phyloP scores from a whole-genome alignment of 2,329 filamentous ascomycete species.

The Thielaviopsis euricoi region DNA sequence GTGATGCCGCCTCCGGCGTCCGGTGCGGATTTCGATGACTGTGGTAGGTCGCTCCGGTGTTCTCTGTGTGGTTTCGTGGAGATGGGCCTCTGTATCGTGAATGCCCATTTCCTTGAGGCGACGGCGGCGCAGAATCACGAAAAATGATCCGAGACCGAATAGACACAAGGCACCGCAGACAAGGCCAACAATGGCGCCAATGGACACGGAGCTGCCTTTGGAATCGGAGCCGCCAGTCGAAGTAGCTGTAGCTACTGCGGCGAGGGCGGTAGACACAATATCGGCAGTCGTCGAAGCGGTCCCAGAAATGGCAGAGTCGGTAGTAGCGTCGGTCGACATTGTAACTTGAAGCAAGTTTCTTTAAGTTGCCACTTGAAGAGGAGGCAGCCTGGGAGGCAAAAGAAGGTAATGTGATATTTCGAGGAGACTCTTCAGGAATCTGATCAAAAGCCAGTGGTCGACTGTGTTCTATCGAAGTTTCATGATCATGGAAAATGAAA shows the following conservation, averaged over 20 bases:
- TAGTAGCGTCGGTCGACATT: background rate
- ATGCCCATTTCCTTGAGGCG: constrained; percentile 7
- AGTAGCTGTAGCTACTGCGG: background rate
- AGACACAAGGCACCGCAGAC: constrained; percentile 4
- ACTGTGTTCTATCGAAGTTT: background rate
- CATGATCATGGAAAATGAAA: background rate
- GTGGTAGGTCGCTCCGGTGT: constrained; percentile 3
- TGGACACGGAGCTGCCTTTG: background rate
- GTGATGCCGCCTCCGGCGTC: constrained; percentile 2
- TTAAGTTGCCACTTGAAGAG: background rate
- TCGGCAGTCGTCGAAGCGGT: background rate
- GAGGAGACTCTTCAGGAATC: background rate
- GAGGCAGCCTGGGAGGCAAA: background rate
- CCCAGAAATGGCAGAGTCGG: background rate
- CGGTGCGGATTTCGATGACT: constrained; percentile 8
- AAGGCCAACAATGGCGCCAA: constrained; percentile 4
- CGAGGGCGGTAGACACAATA: background rate
- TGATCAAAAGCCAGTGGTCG: background rate
- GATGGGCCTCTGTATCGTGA: constrained; percentile 7
- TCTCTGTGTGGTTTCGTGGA: constrained; percentile 6
- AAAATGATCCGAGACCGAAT: constrained; percentile 7
- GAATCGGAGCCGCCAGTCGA: background rate
- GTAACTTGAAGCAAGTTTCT: background rate
- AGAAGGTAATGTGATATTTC: background rate
- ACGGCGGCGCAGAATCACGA: constrained; percentile 8